A percentile compares a stretch with the other conserved stretches of the same genome.
Conservation (phyloP, 495 filamentous ascomycete genomes). For the Clavariopsis aquatica region DNA sequence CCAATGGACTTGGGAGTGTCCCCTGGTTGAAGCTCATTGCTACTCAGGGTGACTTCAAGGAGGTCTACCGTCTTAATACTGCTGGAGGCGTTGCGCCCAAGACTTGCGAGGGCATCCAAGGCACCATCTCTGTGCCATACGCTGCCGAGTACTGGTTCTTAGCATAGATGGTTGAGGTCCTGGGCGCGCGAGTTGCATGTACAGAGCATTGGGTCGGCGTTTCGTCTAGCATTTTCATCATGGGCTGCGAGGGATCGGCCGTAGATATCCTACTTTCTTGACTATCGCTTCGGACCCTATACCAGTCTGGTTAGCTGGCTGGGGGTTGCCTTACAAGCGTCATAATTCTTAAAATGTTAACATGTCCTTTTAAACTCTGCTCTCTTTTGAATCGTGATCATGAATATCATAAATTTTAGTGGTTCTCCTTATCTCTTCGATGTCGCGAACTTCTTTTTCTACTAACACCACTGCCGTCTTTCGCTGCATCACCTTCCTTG, state of each 20-base stretch:
- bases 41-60: conserved; percentile 55
- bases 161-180: conserved; percentile 1
- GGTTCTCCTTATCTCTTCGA: conserved; percentile 28
- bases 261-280: conserved; percentile 29
- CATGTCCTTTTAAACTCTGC: neutral
- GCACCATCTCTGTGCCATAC: conserved; percentile 73
- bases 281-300: neutral
- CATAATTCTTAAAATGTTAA: conserved; percentile 17
- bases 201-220: conserved; percentile 37
- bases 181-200: conserved; percentile 5
- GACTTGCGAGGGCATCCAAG: conserved; percentile 67
- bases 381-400: neutral
- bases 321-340: neutral
- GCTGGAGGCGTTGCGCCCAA: conserved; percentile 76
- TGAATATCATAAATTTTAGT: neutral
- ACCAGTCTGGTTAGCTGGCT: neutral
- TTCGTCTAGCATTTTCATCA: conserved; percentile 16
- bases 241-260: neutral
- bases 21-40: conserved; percentile 63
- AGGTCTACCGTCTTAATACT: conserved; percentile 85
- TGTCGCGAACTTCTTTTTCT: conserved; percentile 33
- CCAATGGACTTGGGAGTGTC: conserved; percentile 64
- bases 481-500: conserved; percentile 10
- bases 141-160: conserved; percentile 67
- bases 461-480: conserved; percentile 12